phyloP scores from a whole-genome alignment of 78 protist genomes.

The Dictyostelium capitatum region DNA sequence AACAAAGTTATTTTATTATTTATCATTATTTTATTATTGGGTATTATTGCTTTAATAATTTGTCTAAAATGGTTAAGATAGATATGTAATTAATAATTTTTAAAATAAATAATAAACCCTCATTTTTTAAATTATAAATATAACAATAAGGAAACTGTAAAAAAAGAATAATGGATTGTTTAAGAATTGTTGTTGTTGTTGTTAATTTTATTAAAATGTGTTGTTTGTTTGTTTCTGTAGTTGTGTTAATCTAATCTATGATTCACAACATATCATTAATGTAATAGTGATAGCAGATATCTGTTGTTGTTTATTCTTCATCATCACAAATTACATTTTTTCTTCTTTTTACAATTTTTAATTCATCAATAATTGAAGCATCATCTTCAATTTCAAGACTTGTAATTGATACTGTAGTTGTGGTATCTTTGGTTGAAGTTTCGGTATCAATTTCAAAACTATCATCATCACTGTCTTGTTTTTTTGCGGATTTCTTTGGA shows the following conservation, averaged over 20 bases:
- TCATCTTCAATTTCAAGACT: not conserved
- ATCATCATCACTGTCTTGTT: not conserved
- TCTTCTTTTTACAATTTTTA: slow-evolving; percentile 36
- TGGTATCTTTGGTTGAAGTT: not conserved
- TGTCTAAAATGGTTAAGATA: slow-evolving; percentile 66
- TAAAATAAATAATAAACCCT: not conserved
- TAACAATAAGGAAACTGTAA: too few species aligned
- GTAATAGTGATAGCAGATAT: too few species aligned
- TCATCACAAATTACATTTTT: not conserved
- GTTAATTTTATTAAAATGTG: not conserved
- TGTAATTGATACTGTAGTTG: not conserved
- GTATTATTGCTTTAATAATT: slow-evolving; percentile 61
- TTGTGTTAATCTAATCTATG: slow-evolving; percentile 9
- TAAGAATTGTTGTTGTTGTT: too few species aligned
- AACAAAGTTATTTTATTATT: slow-evolving; percentile 66
- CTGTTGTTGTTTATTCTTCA: slow-evolving; percentile 2
- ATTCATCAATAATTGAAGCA: not conserved
- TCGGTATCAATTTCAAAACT: not conserved
- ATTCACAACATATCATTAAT: not conserved
- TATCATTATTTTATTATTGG: slow-evolving; percentile 59
- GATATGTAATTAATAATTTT: not conserved
- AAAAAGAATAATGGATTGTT: too few species aligned
- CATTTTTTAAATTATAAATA: too few species aligned
- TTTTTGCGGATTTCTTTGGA: not conserved
- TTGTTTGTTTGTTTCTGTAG: not conserved